Evolutionary conservation across 768 basidiomycete genomes (phyloP).

Genomic region (Lyophyllum semitale): DNA sequence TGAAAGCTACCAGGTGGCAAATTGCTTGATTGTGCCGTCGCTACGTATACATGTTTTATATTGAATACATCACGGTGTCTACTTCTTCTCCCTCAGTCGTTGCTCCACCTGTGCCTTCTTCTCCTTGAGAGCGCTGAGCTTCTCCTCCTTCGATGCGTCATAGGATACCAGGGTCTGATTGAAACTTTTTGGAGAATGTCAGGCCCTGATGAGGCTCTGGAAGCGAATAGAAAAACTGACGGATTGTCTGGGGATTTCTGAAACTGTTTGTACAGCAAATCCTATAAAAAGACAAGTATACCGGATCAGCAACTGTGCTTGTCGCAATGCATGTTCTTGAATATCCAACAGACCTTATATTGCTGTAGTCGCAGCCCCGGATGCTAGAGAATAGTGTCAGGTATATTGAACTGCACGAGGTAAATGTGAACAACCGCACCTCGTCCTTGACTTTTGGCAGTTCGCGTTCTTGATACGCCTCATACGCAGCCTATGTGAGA

Average conservation of each 20-base stretch:
- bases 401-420: slow-evolving; percentile 1
- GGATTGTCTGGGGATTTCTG: slow-evolving; percentile 96
- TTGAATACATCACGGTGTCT: not conserved
- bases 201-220: not conserved
- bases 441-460: slow-evolving; percentile 77
- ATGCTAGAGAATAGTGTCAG: slow-evolving; percentile 47
- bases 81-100: slow-evolving; percentile 55
- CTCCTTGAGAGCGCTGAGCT: slow-evolving; percentile 70
- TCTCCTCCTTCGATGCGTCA: slow-evolving; percentile 87
- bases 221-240: slow-evolving; percentile 43
- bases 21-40: not conserved
- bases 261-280: slow-evolving; percentile 90
- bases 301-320: slow-evolving; percentile 5
- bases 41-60: not conserved
- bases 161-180: slow-evolving; percentile 81
- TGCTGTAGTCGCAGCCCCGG: slow-evolving; percentile 91
- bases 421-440: slow-evolving; percentile 42
- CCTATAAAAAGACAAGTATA: slow-evolving; percentile 40
- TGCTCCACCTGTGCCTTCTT: slow-evolving; percentile 66
- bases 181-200: slow-evolving; percentile 52
- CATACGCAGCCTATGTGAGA: slow-evolving; percentile 69
- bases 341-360: slow-evolving; percentile 58
- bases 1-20: not conserved
- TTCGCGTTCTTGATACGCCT: slow-evolving; percentile 87
- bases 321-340: not conserved